Evolutionary conservation across 352 stramenopile species (phyloP).

Genomic region (Phytopythium kandeliae): DNA sequence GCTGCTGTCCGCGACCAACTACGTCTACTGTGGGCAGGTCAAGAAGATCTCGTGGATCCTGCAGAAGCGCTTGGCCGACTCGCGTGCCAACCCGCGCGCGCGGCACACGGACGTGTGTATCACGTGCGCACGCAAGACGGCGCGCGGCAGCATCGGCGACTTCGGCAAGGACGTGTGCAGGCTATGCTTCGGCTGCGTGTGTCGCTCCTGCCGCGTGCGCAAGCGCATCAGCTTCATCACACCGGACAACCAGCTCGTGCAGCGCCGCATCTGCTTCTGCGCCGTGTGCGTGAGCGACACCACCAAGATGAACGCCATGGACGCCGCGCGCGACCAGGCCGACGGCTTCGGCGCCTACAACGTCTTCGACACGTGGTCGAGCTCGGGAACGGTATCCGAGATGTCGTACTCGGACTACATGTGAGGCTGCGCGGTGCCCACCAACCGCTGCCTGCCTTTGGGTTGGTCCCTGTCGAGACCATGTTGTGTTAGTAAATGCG

Average conservation of each 20-base stretch:
- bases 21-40: slow-evolving; percentile 26
- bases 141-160: slow-evolving; percentile 9
- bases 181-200: slow-evolving; percentile 26
- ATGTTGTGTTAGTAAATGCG: too few relatives aligned
- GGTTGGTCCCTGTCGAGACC: too few relatives aligned
- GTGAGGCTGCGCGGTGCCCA: too few relatives aligned
- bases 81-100: too few relatives aligned
- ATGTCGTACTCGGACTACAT: slow-evolving; percentile 3
- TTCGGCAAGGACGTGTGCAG: too few relatives aligned
- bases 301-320: slow-evolving; percentile 13
- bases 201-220: slow-evolving; percentile 22
- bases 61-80: too few relatives aligned
- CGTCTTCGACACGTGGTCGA: slow-evolving; percentile 16
- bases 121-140: slow-evolving; percentile 16
- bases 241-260: slow-evolving; percentile 14
- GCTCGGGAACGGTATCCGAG: slow-evolving; percentile 22
- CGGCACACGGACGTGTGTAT: slow-evolving; percentile 12
- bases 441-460: too few relatives aligned
- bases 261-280: slow-evolving; percentile 20
- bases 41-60: slow-evolving; percentile 34
- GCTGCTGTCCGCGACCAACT: slow-evolving; percentile 28
- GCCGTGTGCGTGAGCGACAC: slow-evolving; percentile 16
- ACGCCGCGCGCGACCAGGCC: slow-evolving; percentile 20
- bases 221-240: slow-evolving; percentile 21
- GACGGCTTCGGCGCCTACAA: slow-evolving; percentile 20